Conservation (phyloP, 2,329 filamentous ascomycete species). For the Biscogniauxia marginata region DNA sequence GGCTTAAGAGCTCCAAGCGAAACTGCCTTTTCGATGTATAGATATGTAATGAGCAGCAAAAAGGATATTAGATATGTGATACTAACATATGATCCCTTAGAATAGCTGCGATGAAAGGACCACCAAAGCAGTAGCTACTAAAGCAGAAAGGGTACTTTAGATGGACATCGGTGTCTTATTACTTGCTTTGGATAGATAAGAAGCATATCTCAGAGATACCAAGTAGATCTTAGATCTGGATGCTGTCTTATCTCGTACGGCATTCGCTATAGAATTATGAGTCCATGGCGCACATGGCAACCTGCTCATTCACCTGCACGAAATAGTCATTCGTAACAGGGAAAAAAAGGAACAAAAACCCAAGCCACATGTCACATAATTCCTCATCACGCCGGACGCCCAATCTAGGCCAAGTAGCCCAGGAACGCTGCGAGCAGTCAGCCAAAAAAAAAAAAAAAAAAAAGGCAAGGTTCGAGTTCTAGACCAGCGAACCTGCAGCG, state of each 20-base stretch:
- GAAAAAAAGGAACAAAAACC: background rate
- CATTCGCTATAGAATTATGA: background rate
- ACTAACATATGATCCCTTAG: background rate
- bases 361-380: background rate
- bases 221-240: background rate
- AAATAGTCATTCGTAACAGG: background rate
- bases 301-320: too few species aligned
- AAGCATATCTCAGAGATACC: background rate
- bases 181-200: background rate
- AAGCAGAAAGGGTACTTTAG: too few species aligned
- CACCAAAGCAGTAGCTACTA: background rate
- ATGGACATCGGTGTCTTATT: too few species aligned
- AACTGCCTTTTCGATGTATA: too few species aligned
- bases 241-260: background rate
- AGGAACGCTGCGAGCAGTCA: background rate
- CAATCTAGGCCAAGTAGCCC: background rate
- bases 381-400: background rate
- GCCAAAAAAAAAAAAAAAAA: too few species aligned
- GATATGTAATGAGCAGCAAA: background rate
- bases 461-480: background rate
- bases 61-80: background rate
- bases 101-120: background rate
- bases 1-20: background rate
- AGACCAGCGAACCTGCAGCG: background rate
- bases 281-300: too few species aligned